Base-by-base conservation (phyloP, 371 early-diverging fungal species). In the Actinomucor elegans region DNA sequence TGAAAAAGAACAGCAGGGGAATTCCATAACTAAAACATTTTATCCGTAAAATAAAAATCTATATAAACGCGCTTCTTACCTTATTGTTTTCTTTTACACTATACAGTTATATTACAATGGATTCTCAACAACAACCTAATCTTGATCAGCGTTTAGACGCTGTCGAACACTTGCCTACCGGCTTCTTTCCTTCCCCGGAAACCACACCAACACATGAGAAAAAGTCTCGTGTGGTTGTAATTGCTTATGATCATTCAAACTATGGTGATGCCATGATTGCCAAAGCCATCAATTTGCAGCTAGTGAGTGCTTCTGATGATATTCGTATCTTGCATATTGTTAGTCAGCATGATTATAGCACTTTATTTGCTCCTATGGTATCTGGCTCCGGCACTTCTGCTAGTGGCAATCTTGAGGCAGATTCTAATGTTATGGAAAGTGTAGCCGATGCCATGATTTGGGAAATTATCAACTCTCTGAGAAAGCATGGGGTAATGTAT, bases 231-330 rank as follows among this genome's bases (percentile, higher is more conserved):
- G 38, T 52, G 11, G 35, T 69, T 5, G 66, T 53, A 0, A 37
- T 69, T 53, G 69, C 69, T 28, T 69, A 69, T 43, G 69, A 69
- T 21, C 62, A 69, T n/a, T 61, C 69, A 1, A 55, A 65, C 18
- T 52, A 61, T n/a, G 54, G 65, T 15, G 69, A 69, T 51, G 65
- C 69, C 15, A 55, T 59, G 52, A 57, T 69, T 21, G 55, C 69
- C 21, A 69, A 69, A 46, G 43, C 56, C 9, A 69, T 69, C 37
- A 38, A 51, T 18, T 44, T 55, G 5, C 55, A 51, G 0, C 9
- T 69, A 8, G 34, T 69, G 3, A 17, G 49, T n/a, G 56, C 69
- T 1, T 29, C 46, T 2, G 69, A 69, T 33, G 66, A 65, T 44
- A 64, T 69, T 10, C 52, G 57, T 31, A 44, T 69, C 15, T 21